Evolutionary conservation across 768 basidiomycete species (phyloP).

Genomic region (Trichaptum fuscoviolaceum): DNA sequence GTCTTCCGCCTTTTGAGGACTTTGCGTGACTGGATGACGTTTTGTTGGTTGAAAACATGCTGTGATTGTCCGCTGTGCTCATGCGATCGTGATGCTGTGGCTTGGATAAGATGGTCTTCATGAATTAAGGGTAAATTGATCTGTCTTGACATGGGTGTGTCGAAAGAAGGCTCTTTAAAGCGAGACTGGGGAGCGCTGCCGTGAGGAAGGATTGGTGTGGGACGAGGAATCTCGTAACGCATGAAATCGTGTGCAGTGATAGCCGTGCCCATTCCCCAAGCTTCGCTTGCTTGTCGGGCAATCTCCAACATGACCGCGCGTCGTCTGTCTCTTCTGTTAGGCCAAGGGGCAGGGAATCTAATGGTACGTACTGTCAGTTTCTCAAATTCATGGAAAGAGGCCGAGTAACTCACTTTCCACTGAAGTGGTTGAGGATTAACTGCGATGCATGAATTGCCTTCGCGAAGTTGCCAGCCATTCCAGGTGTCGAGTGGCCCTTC

Average conservation of each 20-base stretch:
- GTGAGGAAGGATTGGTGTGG: neutral
- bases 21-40: neutral
- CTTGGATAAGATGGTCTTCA: neutral
- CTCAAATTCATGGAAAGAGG: neutral
- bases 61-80: neutral
- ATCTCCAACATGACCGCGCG: slow-evolving; percentile 52
- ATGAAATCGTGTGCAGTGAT: slow-evolving; percentile 21
- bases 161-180: neutral
- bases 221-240: slow-evolving; percentile 12
- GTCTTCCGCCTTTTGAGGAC: neutral
- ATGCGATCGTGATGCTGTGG: neutral
- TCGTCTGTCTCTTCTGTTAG: slow-evolving; percentile 25
- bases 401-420: slow-evolving; percentile 46
- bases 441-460: slow-evolving; percentile 50
- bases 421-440: slow-evolving; percentile 76
- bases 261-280: slow-evolving; percentile 39
- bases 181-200: neutral
- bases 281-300: slow-evolving; percentile 53
- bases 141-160: neutral
- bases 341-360: slow-evolving; percentile 50
- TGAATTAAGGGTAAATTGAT: neutral
- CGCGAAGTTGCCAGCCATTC: slow-evolving; percentile 76
- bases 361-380: neutral
- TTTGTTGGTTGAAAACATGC: neutral
- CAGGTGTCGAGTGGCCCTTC: slow-evolving; percentile 75